phyloP scores from a whole-genome alignment of 495 filamentous ascomycete species.

The Penicillium paxilli region DNA sequence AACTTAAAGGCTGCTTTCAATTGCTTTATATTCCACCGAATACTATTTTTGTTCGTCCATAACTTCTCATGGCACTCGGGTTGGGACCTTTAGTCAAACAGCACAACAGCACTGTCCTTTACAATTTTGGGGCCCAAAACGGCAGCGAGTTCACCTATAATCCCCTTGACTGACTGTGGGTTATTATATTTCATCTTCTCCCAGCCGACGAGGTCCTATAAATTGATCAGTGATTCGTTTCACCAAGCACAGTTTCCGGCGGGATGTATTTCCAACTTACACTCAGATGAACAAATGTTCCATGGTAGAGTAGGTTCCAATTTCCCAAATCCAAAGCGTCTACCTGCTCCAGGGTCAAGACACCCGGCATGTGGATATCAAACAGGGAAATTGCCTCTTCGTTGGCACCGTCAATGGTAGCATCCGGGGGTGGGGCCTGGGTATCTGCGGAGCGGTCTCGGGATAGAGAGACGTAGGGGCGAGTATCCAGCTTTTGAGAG shows the following conservation, averaged over 20 bases:
- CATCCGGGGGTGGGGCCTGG: slow-evolving; percentile 9
- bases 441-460: slow-evolving; percentile 35
- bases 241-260: not conserved
- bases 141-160: slow-evolving; percentile 75
- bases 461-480: slow-evolving; percentile 69
- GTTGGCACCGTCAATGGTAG: slow-evolving; percentile 34
- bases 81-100: slow-evolving; percentile 42
- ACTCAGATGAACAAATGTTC: slow-evolving; percentile 44
- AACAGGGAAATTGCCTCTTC: slow-evolving; percentile 61
- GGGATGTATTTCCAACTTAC: slow-evolving; percentile 25
- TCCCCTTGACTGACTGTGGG: slow-evolving; percentile 57
- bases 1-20: too few species aligned
- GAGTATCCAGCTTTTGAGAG: slow-evolving; percentile 59
- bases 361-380: slow-evolving; percentile 71
- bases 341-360: slow-evolving; percentile 65
- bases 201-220: slow-evolving; percentile 66
- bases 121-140: slow-evolving; percentile 70
- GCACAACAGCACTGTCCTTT: slow-evolving; percentile 46
- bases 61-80: too few species aligned
- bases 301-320: slow-evolving; percentile 47
- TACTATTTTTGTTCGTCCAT: too few species aligned
- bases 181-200: slow-evolving; percentile 55
- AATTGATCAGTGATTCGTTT: slow-evolving; percentile 28
- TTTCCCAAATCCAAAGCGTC: slow-evolving; percentile 60
- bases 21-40: too few species aligned